These are phyloP conservation scores for Arabis alpina DNA, from an alignment of 345 rosid genomes.

Conservation along the genomic window DNA sequence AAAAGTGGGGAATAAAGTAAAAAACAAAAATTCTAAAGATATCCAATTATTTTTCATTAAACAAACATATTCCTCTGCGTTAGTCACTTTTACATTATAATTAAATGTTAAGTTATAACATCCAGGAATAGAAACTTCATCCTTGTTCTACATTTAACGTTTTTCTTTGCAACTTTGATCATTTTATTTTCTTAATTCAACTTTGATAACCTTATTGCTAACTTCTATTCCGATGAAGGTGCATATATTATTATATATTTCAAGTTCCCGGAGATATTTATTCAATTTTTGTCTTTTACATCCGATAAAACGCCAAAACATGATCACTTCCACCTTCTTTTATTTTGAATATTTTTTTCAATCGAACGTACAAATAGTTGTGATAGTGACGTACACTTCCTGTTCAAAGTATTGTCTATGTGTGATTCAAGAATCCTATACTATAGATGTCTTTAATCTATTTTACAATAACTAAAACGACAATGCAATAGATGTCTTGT, in stretches of 20 bases:
- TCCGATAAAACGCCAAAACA: not conserved
- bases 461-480: not conserved
- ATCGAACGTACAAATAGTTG: not conserved
- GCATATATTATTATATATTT: no score
- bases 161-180: not conserved
- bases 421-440: conserved; percentile 2
- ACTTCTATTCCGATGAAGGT: no score
- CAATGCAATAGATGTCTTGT: not conserved
- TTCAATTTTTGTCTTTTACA: not conserved
- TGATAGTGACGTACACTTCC: not conserved
- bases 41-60: no score
- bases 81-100: no score
- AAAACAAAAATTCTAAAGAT: no score
- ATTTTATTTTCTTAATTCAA: no score
- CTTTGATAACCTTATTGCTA: no score
- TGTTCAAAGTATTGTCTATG: conserved; percentile 2
- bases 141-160: not conserved
- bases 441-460: not conserved
- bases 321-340: not conserved
- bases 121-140: not conserved
- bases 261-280: not conserved
- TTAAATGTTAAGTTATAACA: no score
- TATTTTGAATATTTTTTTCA: not conserved
- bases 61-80: no score
- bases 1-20: no score